Percentiles rank a stretch among this genome's conserved stretches.
Evolutionary conservation across 208 protist genomes (phyloP).

Genomic region (Crithidia brevicula): DNA sequence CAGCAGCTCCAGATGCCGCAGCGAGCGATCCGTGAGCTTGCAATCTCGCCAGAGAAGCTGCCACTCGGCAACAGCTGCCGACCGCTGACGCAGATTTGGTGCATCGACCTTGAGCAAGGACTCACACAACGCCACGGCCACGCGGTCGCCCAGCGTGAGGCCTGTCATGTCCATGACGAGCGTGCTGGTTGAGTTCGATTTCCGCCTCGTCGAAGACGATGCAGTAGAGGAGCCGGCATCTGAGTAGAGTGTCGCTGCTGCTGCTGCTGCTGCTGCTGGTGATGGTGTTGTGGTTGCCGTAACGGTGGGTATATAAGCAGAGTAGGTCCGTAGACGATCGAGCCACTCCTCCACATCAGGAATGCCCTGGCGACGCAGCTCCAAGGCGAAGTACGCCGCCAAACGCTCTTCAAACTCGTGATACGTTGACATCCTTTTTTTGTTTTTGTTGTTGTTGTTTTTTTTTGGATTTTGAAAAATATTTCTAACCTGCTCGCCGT

Average conservation of each 20-base stretch:
- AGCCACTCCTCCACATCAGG: slow-evolving; percentile 29
- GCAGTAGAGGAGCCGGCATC: neutral
- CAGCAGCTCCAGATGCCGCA: slow-evolving; percentile 59
- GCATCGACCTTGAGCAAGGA: slow-evolving; percentile 54
- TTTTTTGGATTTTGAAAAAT: no score
- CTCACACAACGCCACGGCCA: slow-evolving; percentile 63
- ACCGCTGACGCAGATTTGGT: neutral
- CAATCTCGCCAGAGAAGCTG: slow-evolving; percentile 47
- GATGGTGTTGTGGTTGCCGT: no score
- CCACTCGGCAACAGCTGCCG: slow-evolving; percentile 32
- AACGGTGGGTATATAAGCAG: slow-evolving; percentile 18
- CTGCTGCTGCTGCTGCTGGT: neutral
- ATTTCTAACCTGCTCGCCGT: neutral
- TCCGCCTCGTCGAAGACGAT: neutral
- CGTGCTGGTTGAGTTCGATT: neutral
- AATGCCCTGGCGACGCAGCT: slow-evolving; percentile 68
- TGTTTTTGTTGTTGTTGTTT: neutral
- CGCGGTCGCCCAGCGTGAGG: slow-evolving; percentile 49
- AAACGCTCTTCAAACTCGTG: slow-evolving; percentile 38
- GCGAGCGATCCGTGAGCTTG: slow-evolving; percentile 47
- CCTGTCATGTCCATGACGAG: slow-evolving; percentile 37
- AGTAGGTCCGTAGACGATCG: slow-evolving; percentile 21
- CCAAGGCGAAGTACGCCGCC: slow-evolving; percentile 33
- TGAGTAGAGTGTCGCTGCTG: no score
- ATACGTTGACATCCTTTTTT: slow-evolving; percentile 10